These are phyloP conservation scores for Citrus glauca DNA, from an alignment of 345 rosid genomes.

Conservation along the genomic window DNA sequence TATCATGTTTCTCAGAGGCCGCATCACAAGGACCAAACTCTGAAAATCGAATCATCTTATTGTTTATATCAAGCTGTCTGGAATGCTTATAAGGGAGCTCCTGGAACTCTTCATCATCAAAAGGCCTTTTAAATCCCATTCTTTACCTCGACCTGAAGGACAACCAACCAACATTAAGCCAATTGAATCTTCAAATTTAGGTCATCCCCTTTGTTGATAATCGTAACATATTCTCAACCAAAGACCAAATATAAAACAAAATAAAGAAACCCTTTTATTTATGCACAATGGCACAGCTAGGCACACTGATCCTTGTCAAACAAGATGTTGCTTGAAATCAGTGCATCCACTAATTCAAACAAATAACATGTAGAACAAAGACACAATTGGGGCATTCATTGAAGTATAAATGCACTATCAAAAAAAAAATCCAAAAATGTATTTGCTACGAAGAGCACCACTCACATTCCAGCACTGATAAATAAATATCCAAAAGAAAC, in stretches of 20 bases:
- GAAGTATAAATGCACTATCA: neutral
- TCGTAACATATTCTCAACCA: neutral
- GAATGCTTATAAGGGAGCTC: conserved; percentile 44
- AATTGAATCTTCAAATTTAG: neutral
- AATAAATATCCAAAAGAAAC: neutral
- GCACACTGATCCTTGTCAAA: neutral
- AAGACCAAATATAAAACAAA: too few relatives aligned
- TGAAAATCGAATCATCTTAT: conserved; percentile 26
- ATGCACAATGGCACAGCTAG: neutral
- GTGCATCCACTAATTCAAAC: neutral
- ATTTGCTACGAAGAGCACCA: neutral
- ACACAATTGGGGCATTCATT: neutral
- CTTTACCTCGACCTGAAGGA: conserved; percentile 18
- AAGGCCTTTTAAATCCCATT: conserved; percentile 56
- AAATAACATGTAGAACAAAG: neutral
- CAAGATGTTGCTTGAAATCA: neutral
- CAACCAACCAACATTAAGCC: neutral
- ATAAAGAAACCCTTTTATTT: neutral
- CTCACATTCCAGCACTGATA: neutral
- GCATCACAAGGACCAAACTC: conserved; percentile 25
- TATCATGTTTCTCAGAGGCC: conserved; percentile 12
- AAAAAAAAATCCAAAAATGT: neutral
- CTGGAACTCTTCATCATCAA: conserved; percentile 36
- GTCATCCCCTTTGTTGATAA: neutral
- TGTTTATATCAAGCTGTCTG: conserved; percentile 30